Evolutionary conservation across 192 early-diverging fungal species (phyloP).

Genomic region (Cladochytrium replicatum): DNA sequence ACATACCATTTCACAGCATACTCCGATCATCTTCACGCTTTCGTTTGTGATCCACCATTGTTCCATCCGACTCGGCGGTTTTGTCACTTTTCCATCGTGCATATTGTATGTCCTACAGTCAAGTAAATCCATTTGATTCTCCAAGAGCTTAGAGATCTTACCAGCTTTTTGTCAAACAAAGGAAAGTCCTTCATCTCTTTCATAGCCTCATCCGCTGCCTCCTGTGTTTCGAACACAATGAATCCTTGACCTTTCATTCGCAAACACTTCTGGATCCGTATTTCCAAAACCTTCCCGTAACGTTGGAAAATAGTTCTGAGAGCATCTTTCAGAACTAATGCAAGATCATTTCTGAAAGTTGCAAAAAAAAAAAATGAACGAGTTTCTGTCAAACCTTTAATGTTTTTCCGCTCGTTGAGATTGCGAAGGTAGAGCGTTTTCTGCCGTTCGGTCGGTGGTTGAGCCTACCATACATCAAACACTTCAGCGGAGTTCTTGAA

Average conservation of each 20-base stretch:
- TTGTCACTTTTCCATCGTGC: constrained; percentile 33
- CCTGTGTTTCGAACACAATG: constrained; percentile 65
- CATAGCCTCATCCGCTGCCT: constrained; percentile 65
- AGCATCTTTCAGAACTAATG: constrained; percentile 57
- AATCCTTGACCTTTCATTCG: constrained; percentile 92
- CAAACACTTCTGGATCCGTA: constrained; percentile 68
- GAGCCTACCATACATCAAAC: too few species aligned
- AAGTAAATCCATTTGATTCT: neutral
- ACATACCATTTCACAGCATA: neutral
- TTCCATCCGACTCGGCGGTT: constrained; percentile 57
- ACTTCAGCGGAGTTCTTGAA: too few species aligned
- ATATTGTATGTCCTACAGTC: constrained; percentile 42
- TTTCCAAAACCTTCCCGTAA: constrained; percentile 76
- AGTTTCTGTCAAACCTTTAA: constrained; percentile 31
- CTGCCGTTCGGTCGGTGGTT: too few species aligned
- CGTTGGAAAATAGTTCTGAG: constrained; percentile 70
- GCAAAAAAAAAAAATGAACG: constrained; percentile 2
- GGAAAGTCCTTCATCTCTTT: constrained; percentile 75
- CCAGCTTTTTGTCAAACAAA: constrained; percentile 77
- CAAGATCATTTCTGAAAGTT: too few species aligned
- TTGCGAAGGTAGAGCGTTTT: constrained; percentile 72
- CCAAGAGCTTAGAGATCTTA: constrained; percentile 16
- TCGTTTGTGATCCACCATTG: constrained; percentile 54
- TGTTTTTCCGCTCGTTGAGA: constrained; percentile 64
- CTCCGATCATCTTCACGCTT: constrained; percentile 33